phyloP scores from a whole-genome alignment of 2,329 filamentous ascomycete genomes.

The Graphiopsis chlorocephala region DNA sequence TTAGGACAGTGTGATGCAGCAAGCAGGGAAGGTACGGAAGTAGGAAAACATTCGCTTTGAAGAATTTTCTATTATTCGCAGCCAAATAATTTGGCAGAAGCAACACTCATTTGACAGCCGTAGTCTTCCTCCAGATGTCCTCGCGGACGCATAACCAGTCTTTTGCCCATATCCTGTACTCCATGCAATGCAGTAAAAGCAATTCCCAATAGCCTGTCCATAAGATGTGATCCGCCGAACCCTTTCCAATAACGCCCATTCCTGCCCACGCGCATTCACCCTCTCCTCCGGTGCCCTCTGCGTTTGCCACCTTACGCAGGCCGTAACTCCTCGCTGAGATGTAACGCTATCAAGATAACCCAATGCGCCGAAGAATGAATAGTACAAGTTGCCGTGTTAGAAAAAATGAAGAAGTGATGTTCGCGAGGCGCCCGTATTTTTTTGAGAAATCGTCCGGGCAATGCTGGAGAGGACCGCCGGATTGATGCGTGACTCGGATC shows the following conservation, averaged over 20 bases:
- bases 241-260: background rate
- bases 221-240: background rate
- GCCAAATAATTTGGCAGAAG: background rate
- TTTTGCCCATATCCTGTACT: background rate
- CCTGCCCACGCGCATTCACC: background rate
- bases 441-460: background rate
- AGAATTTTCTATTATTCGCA: background rate
- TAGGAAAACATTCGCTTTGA: background rate
- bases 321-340: conserved; percentile 30
- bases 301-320: conserved; percentile 9
- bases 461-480: background rate
- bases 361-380: conserved; percentile 7
- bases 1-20: background rate
- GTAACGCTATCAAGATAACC: conserved; percentile 27
- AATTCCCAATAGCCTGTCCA: background rate
- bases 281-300: background rate
- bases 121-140: background rate
- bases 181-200: background rate
- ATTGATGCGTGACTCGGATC: background rate
- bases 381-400: background rate
- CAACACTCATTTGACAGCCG: background rate
- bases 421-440: background rate
- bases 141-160: background rate
- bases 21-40: background rate
- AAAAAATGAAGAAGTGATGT: background rate